Evolutionary conservation across 1,139 yeast species (phyloP).

Genomic region (Blastobotrys serpentis): DNA sequence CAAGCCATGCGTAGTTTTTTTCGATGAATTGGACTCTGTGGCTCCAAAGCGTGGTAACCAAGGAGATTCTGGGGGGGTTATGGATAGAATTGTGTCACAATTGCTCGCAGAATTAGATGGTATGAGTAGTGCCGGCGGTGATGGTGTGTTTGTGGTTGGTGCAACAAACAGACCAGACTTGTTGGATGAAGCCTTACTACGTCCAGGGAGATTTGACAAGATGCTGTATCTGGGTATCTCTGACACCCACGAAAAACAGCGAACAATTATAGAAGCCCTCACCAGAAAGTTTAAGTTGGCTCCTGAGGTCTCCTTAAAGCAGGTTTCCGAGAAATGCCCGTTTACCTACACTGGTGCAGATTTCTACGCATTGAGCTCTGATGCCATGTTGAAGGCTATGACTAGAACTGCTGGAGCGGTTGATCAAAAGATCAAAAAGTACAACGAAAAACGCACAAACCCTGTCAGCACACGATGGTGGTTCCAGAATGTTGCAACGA

Average conservation of each 20-base stretch:
- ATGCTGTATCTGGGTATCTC: constrained; percentile 91
- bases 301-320: constrained; percentile 56
- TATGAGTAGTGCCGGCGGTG: constrained; percentile 83
- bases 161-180: constrained; percentile 96
- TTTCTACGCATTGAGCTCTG: constrained; percentile 92
- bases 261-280: constrained; percentile 79
- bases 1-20: constrained; percentile 93
- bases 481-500: constrained; percentile 81
- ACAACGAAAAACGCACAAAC: constrained; percentile 46
- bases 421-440: constrained; percentile 59
- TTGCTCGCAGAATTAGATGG: constrained; percentile 92
- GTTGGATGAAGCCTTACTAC: constrained; percentile 84
- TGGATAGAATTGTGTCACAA: constrained; percentile 97
- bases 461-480: constrained; percentile 74
- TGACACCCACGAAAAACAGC: constrained; percentile 86
- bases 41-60: constrained; percentile 98
- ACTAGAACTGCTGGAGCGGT: constrained; percentile 77
- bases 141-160: constrained; percentile 95
- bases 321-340: constrained; percentile 72
- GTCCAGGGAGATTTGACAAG: constrained; percentile 97
- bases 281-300: constrained; percentile 74
- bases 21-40: constrained; percentile 95
- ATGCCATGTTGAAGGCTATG: constrained; percentile 95
- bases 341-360: constrained; percentile 96
- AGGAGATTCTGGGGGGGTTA: constrained; percentile 97